Evolutionary conservation across 2,329 filamentous ascomycete species (phyloP).

Genomic region (Alternaria triticimaculans): DNA sequence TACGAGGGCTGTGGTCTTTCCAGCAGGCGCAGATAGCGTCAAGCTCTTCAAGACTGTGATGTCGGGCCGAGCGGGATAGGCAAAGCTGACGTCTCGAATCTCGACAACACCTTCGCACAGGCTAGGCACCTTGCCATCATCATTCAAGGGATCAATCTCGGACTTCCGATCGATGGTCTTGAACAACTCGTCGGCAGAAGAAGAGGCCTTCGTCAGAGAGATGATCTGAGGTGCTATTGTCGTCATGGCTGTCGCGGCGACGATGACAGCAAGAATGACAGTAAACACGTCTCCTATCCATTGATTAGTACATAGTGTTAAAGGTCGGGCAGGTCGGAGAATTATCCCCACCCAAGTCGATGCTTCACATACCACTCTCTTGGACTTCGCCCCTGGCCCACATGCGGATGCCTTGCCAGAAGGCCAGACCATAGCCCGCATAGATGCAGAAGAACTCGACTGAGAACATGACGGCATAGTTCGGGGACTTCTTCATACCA

Average conservation of each 20-base stretch:
- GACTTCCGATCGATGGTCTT: conserved; percentile 78
- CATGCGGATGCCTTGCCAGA: conserved; percentile 62
- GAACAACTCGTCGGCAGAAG: conserved; percentile 44
- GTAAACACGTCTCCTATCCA: conserved; percentile 24
- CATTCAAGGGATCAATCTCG: conserved; percentile 67
- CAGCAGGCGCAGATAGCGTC: conserved; percentile 78
- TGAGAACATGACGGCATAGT: conserved; percentile 53
- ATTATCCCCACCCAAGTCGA: neutral
- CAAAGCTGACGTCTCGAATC: conserved; percentile 81
- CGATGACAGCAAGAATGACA: conserved; percentile 45
- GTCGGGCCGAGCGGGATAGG: conserved; percentile 91
- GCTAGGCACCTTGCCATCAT: conserved; percentile 28
- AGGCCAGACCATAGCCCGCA: conserved; percentile 56
- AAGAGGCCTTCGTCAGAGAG: conserved; percentile 56
- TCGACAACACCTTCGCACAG: conserved; percentile 64
- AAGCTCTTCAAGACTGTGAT: conserved; percentile 87
- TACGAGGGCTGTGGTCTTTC: conserved; percentile 90
- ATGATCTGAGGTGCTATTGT: conserved; percentile 91
- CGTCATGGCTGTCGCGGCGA: conserved; percentile 71
- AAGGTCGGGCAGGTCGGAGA: neutral
- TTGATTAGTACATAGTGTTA: neutral
- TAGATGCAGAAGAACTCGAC: conserved; percentile 53
- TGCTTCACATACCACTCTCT: conserved; percentile 40
- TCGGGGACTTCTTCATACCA: conserved; percentile 54
- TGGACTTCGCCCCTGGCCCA: conserved; percentile 61